Evolutionary conservation across 768 basidiomycete species (phyloP).

Genomic region (Trametes cinnabarina): DNA sequence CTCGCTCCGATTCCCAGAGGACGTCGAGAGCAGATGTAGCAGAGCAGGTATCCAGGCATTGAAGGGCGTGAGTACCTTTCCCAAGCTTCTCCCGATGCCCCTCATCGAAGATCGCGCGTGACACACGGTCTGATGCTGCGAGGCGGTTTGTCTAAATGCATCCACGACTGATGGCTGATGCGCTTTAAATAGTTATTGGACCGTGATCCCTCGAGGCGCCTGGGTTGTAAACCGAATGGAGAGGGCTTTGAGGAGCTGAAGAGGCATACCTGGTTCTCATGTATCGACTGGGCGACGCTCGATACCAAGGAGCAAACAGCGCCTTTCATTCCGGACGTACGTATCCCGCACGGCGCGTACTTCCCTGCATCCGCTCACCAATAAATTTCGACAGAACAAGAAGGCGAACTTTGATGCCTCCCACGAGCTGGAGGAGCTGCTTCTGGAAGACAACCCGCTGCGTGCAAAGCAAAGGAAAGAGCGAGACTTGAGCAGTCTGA

Average conservation of each 20-base stretch:
- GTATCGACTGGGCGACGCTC: conserved; percentile 87
- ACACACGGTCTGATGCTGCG: background rate
- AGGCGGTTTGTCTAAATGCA: background rate
- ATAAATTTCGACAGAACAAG: conserved; percentile 68
- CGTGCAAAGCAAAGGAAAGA: conserved; percentile 92
- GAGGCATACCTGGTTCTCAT: conserved; percentile 80
- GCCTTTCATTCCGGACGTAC: conserved; percentile 87
- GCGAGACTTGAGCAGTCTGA: conserved; percentile 77
- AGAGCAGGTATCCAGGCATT: conserved; percentile 75
- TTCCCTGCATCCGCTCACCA: conserved; percentile 10
- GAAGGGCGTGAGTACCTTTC: conserved; percentile 59
- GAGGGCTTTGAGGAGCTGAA: conserved; percentile 81
- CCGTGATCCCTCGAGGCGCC: conserved; percentile 73
- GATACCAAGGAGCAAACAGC: conserved; percentile 72
- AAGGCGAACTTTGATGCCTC: conserved; percentile 99
- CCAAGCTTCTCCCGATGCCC: background rate
- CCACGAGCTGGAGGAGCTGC: conserved; percentile 92
- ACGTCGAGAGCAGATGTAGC: conserved; percentile 76
- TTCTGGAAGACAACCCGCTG: conserved; percentile 94
- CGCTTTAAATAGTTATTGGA: conserved; percentile 67
- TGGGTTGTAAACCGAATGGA: conserved; percentile 78
- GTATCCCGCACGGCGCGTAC: conserved; percentile 25
- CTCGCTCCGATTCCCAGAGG: conserved; percentile 85
- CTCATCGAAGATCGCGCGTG: background rate
- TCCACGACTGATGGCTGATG: conserved; percentile 14